Evolutionary conservation across 208 protist genomes (phyloP).

Genomic region (Blastocrithidia nonstop): DNA sequence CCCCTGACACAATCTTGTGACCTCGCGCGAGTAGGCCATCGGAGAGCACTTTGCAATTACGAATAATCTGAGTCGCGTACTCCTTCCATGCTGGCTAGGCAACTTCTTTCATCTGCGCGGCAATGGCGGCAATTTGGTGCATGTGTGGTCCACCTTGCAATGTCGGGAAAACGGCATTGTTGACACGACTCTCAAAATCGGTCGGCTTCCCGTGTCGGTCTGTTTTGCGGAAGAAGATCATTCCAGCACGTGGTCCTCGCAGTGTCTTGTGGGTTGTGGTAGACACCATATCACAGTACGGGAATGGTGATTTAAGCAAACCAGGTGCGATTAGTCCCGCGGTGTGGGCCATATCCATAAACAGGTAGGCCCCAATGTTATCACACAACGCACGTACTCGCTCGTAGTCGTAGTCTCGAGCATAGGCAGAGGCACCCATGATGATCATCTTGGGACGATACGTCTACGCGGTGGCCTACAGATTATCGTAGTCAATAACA

Average conservation of each 20-base stretch:
- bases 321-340: conserved; percentile 86
- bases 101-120: conserved; percentile 92
- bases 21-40: conserved; percentile 61
- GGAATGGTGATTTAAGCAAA: conserved; percentile 85
- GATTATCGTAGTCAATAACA: conserved; percentile 93
- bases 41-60: conserved; percentile 82
- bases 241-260: conserved; percentile 93
- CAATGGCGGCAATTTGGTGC: conserved; percentile 95
- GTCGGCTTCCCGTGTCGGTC: conserved; percentile 36
- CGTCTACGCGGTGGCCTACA: conserved; percentile 73
- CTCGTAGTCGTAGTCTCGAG: conserved; percentile 94
- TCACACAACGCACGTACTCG: conserved; percentile 83
- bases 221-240: conserved; percentile 97
- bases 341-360: conserved; percentile 99
- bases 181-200: conserved; percentile 89
- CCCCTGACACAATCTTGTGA: conserved; percentile 88
- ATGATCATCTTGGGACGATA: conserved; percentile 95
- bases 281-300: conserved; percentile 97
- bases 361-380: conserved; percentile 76
- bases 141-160: conserved; percentile 98
- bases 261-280: conserved; percentile 99
- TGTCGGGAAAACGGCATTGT: conserved; percentile 96
- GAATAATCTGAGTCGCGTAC: conserved; percentile 87
- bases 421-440: conserved; percentile 94
- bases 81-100: conserved; percentile 83